These are phyloP conservation scores for Metschnikowia shivogae DNA, from an alignment of 805 yeast genomes.

Conservation along the genomic window DNA sequence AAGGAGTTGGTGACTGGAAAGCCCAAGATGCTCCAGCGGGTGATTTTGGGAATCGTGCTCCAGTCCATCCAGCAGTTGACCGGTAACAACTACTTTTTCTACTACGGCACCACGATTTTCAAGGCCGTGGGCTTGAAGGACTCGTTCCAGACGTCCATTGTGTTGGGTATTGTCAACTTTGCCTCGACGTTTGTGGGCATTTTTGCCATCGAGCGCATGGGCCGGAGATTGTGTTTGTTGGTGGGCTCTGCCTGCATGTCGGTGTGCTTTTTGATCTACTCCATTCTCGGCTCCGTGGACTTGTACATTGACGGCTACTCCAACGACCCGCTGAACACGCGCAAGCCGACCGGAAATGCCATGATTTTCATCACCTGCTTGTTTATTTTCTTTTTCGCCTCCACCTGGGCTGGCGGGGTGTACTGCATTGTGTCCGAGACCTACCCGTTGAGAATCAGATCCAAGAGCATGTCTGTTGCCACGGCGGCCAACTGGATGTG, in stretches of 20 bases:
- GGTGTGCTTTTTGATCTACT: constrained; percentile 53
- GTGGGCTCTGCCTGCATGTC: constrained; percentile 52
- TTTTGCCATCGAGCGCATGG: constrained; percentile 46
- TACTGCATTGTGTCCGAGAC: constrained; percentile 65
- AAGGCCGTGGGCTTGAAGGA: constrained; percentile 46
- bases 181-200: constrained; percentile 52
- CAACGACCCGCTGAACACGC: constrained; percentile 21
- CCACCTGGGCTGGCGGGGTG: constrained; percentile 73
- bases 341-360: constrained; percentile 51
- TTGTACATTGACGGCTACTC: constrained; percentile 37
- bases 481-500: constrained; percentile 64
- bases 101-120: constrained; percentile 57
- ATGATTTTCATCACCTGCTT: constrained; percentile 65
- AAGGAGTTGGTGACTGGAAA: constrained; percentile 57
- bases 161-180: constrained; percentile 54
- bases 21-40: constrained; percentile 56
- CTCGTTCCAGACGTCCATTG: constrained; percentile 53
- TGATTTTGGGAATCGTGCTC: constrained; percentile 53
- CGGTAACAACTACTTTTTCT: constrained; percentile 63
- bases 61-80: constrained; percentile 60
- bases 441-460: constrained; percentile 62
- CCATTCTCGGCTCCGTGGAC: constrained; percentile 54
- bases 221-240: constrained; percentile 50
- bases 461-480: constrained; percentile 61
- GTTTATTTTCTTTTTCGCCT: constrained; percentile 63